Evolutionary conservation across 176 grass and related monocot genomes (phyloP).

Genomic region (Lolium rigidum): DNA sequence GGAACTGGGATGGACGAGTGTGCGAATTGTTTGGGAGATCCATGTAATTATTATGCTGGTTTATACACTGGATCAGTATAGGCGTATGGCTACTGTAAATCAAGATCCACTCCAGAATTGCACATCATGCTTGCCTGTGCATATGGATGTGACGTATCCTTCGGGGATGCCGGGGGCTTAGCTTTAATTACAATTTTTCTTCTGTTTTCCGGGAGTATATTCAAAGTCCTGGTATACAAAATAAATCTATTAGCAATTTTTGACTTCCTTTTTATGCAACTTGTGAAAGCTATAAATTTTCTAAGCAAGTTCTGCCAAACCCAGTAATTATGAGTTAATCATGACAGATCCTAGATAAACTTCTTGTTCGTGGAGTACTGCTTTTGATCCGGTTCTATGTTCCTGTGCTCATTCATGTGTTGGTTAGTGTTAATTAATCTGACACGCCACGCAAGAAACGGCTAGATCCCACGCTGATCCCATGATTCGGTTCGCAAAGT

Average conservation of each 20-base stretch:
- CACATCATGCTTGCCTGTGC: background rate
- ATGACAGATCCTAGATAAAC: background rate
- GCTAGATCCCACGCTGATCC: conserved; percentile 7
- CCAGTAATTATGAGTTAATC: background rate
- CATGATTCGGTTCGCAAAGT: conserved; percentile 6
- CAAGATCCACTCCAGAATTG: background rate
- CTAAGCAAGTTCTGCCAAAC: background rate
- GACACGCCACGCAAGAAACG: conserved; percentile 8
- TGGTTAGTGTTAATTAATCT: conserved; percentile 21
- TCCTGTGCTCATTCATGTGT: conserved; percentile 3
- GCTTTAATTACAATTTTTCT: background rate
- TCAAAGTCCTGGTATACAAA: background rate
- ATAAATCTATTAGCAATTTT: background rate
- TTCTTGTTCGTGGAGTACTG: background rate
- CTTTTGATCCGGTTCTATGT: background rate
- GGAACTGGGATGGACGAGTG: background rate
- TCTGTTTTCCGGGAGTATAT: background rate
- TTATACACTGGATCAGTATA: background rate
- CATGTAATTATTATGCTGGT: background rate
- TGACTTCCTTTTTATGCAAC: background rate
- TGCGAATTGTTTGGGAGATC: background rate
- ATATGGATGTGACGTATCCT: background rate
- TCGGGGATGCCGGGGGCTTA: background rate
- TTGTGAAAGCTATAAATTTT: background rate
- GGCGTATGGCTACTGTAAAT: background rate